phyloP scores from a whole-genome alignment of 169 alveolate species.

The Cryptosporidium bovis region DNA sequence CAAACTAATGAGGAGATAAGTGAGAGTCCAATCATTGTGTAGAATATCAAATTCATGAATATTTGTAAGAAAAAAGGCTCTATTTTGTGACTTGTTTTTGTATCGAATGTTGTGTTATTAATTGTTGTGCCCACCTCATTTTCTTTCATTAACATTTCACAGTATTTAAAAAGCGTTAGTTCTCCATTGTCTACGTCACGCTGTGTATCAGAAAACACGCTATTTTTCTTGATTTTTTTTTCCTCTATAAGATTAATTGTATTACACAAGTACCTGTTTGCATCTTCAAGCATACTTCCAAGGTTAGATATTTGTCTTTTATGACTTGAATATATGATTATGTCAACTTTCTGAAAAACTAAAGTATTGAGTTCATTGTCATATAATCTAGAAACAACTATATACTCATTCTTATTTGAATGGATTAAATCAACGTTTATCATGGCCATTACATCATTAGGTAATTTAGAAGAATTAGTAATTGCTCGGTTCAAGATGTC shows the following conservation, averaged over 20 bases:
- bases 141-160: conserved; percentile 1
- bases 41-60: conserved; percentile 39
- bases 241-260: conserved; percentile 39
- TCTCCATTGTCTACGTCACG: neutral
- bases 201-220: neutral
- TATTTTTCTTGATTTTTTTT: neutral
- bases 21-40: conserved; percentile 14
- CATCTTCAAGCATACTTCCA: conserved; percentile 37
- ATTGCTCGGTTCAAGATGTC: no score
- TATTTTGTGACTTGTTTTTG: neutral
- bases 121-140: neutral
- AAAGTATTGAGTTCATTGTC: neutral
- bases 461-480: no score
- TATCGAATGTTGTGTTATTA: neutral
- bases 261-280: conserved; percentile 23
- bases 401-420: neutral
- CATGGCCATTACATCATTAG: neutral
- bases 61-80: conserved; percentile 56
- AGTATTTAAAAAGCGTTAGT: conserved; percentile 17
- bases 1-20: conserved; percentile 23
- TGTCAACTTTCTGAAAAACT: neutral
- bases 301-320: conserved; percentile 8
- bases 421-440: neutral
- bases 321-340: conserved; percentile 28
- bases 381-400: conserved; percentile 7